Base-by-base conservation (phyloP, 257 asterid species). In the Fraxinus quadrangulata region DNA sequence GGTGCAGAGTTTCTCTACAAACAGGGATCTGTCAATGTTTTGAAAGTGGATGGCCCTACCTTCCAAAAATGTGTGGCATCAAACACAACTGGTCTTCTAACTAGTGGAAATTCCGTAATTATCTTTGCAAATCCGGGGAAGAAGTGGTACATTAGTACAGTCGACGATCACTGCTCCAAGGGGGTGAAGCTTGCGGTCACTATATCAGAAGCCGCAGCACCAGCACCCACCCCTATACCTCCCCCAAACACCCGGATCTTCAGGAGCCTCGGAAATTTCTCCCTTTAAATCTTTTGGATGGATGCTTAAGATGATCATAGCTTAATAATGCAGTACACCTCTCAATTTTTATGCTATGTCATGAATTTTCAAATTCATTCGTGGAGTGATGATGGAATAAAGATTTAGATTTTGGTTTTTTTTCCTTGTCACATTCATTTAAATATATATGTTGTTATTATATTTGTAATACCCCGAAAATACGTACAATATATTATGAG, bases 61-160 rank as follows among this genome's bases (percentile, higher is more conserved):
- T 84, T 84, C 75, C 74, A 79, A 31, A 51, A 70, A 14, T 86
- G 88, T 26, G 70, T 6, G 30, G 33, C 71, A 40, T 66, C 78
- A 30, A 40, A n/a, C 5, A 42, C 72, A 3, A 45, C 23, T n/a
- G 61, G 59, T 37, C 28, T 75, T 0, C 19, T 82, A 5, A 59
- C 30, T 1, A 69, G 34, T 26, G 84, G 88, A 71, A 82, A 79
- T 13, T 83, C 80, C 65, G 67, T 9, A 21, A 49, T 84, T 51
- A 8, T 49, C 40, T 85, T 87, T 10, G 14, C 71, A 12, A 23
- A 65, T 4, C 72, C 84, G 1, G 87, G 85, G 21, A 80, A 37
- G 70, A 87, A 83, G 77, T 84, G 88, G 90, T 84, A 87, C 75
- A 82, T 87, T 28, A 81, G 84, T 51, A 82, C 84, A 2, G 36